Evolutionary conservation across 164 flowering plant species (phyloP).

Genomic region (Aristolochia fimbriata): DNA sequence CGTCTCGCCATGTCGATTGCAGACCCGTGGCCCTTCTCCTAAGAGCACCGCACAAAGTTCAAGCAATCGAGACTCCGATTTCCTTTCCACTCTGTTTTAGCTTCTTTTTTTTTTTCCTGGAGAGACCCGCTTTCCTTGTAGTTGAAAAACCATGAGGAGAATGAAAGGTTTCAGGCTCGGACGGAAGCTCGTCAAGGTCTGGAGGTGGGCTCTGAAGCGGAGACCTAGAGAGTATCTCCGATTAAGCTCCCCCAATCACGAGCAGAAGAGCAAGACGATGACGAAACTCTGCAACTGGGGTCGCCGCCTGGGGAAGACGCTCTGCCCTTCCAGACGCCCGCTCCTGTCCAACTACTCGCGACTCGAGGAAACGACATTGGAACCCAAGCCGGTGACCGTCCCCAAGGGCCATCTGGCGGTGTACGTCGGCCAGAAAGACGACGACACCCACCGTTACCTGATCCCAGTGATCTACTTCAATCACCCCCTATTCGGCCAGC

Average conservation of each 20-base stretch:
- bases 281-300: conserved; percentile 46
- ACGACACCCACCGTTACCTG: conserved; percentile 44
- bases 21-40: conserved; percentile 62
- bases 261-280: conserved; percentile 15
- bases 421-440: conserved; percentile 67
- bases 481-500: conserved; percentile 71
- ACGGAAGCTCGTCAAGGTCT: conserved; percentile 20
- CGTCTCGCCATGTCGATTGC: conserved; percentile 42
- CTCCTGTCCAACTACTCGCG: conserved; percentile 18
- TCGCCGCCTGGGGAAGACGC: conserved; percentile 19
- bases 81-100: neutral
- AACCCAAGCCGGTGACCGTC: conserved; percentile 17
- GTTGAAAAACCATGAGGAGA: conserved; percentile 24
- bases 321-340: conserved; percentile 14
- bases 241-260: conserved; percentile 1
- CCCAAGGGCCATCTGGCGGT: conserved; percentile 89
- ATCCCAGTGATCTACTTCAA: conserved; percentile 84
- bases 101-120: neutral
- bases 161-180: conserved; percentile 47
- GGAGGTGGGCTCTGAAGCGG: conserved; percentile 24
- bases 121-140: neutral
- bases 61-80: no score
- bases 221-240: conserved; percentile 9
- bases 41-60: neutral
- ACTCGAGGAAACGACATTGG: conserved; percentile 21